Base-by-base conservation (phyloP, 2,329 filamentous ascomycete species). In the Colletotrichum destructivum region DNA sequence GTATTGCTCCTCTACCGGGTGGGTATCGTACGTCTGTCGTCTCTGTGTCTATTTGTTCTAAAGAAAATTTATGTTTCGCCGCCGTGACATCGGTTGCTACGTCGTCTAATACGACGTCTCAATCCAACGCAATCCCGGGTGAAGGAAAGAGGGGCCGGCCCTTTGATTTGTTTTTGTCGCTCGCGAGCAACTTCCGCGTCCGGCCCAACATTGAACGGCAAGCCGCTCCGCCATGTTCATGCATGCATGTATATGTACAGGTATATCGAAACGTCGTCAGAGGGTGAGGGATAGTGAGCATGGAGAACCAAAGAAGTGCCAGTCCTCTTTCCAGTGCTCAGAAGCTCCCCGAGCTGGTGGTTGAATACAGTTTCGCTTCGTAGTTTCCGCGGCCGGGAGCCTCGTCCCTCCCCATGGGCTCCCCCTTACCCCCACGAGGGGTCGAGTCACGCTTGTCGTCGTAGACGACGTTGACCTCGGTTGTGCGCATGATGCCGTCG, bases 401-500 rank as follows among this genome's bases (percentile, higher is more conserved):
- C 12, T 31, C 47, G 26, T 52, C 16, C 61, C 15, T 57, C 16
- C 40, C 16, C 67, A 42, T 11, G 42, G 47, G 66, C 18, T 23
- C 26, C 47, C 21, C n/a, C 31, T 35, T 35, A 4, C 38, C 55
- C 15, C n/a, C 66, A 40, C 12, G 60, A 13, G 49, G 65, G 46
- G 54, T 63, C 2, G 69, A 60, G 15, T 69, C 59, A 38, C 47
- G 44, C 46, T 55, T 23, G 54, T 63, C 69, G 47, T 55, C 69
- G 65, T 69, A 60, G 12, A 64, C 60, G 16, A 72, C 49, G 40
- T 69, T 69, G 26, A 72, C 69, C 59, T 72, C 65, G 8, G 38
- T 63, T 21, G 69, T 69, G 57, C 69, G 65, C 65, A 84, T 75
- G 44, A 84, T 84, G 15, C 82, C 82, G 62, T 83, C 82, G 62